Conservation (phyloP, 768 basidiomycete genomes). For the Xerocomus potaroensis region DNA sequence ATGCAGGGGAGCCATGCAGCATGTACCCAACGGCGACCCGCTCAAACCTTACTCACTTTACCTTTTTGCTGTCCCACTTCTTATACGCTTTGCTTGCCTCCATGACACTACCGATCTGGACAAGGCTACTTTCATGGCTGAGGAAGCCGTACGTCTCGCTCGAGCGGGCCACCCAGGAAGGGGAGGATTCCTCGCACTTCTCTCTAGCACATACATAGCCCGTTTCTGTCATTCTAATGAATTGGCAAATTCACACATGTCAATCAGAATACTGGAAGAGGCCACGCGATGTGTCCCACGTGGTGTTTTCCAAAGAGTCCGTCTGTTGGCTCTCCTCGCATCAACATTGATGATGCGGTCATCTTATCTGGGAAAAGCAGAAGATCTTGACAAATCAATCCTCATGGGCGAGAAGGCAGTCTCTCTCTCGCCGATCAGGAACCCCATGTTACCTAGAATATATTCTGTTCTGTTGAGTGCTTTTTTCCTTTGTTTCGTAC, state of each 20-base stretch:
- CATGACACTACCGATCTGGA: neutral
- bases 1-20: neutral
- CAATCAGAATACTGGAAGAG: neutral
- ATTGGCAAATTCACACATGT: neutral
- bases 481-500: neutral
- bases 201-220: neutral
- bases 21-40: neutral
- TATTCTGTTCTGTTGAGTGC: neutral
- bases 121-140: neutral
- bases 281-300: neutral
- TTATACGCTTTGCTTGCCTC: neutral
- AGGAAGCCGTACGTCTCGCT: neutral
- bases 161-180: neutral
- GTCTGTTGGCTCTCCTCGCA: too few species aligned
- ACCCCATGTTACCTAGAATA: neutral
- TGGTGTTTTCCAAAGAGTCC: too few species aligned
- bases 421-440: neutral
- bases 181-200: neutral
- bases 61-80: neutral
- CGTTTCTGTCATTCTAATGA: neutral
- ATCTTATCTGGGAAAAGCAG: neutral
- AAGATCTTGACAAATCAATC: neutral
- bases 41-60: neutral
- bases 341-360: too few species aligned
- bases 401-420: neutral